A percentile compares a stretch with the other conserved stretches of the same genome.
These are phyloP conservation scores for Papiliotrema nemorosa DNA, from an alignment of 1,284 basidiomycete species.

Conservation along the genomic window DNA sequence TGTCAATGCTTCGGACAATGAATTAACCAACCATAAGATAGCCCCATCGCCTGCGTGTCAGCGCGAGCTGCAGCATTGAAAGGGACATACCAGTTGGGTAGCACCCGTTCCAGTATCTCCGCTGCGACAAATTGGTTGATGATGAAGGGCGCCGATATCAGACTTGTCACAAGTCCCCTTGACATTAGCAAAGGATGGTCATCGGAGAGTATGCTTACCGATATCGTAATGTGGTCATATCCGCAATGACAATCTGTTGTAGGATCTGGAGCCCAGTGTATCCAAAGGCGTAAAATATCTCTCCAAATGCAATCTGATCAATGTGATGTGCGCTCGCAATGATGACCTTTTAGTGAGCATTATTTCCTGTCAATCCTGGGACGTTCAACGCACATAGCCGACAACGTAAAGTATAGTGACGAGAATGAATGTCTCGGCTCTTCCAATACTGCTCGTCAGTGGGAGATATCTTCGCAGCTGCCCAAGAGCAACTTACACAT, in stretches of 20 bases:
- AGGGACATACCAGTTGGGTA: conserved; percentile 44
- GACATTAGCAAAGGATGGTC: not conserved
- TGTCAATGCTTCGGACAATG: not conserved
- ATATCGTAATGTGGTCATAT: conserved; percentile 75
- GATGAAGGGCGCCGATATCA: conserved; percentile 66
- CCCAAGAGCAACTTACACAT: conserved; percentile 56
- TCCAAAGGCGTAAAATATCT: conserved; percentile 50
- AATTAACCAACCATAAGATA: conserved; percentile 55
- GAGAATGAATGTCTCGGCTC: conserved; percentile 58
- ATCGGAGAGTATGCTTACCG: conserved; percentile 55
- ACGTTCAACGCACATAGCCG: conserved; percentile 50
- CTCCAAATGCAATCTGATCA: conserved; percentile 57
- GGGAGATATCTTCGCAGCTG: conserved; percentile 40
- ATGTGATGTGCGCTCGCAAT: conserved; percentile 64
- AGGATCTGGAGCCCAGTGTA: conserved; percentile 65
- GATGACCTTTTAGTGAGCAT: conserved; percentile 52
- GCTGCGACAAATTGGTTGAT: conserved; percentile 60
- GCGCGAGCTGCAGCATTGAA: not conserved
- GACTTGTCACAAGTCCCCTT: conserved; percentile 62
- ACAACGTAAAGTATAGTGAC: conserved; percentile 54
- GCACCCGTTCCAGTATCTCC: conserved; percentile 62
- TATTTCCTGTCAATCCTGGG: not conserved
- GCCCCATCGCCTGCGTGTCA: conserved; percentile 62
- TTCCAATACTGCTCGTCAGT: conserved; percentile 41
- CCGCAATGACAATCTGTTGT: conserved; percentile 71